Base-by-base conservation (phyloP, 306 rosid species). In the Urtica urens region DNA sequence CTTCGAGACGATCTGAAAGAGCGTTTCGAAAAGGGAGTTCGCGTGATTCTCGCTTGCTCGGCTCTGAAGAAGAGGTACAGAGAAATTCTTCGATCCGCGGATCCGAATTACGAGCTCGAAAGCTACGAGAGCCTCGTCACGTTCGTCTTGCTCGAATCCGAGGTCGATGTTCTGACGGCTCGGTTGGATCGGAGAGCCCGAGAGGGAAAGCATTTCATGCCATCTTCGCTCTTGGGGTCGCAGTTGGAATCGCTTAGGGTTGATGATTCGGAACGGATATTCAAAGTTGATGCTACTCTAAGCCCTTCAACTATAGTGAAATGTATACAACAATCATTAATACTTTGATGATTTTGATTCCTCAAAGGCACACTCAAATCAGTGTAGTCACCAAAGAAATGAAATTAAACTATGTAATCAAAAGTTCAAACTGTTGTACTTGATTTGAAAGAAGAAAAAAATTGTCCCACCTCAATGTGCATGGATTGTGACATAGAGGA, bases 161-260 rank as follows among this genome's bases (percentile, higher is more conserved):
- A 65, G 30, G 75, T 76, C 13, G 82, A 81, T 21, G 80, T 88
- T 45, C 61, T 84, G 7, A 74, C 72, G 5, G 27, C 64, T 37
- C 63, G 95, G 7, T 54, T 88, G 6, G 74, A 47, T 48, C 54
- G 64, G 48, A 72, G 96, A 71, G 81, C 69, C 19, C 71, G 68
- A 43, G 79, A 88, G 70, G 93, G 96, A 22, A 72, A 44, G 46
- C 96, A 88, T 72, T 88, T 78, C 33, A 88, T 88, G 96, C 70
- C 96, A 7, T 58, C 93, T 15, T 69, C 81, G 28, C 94, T 88
- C 65, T 51, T 81, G 66, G 79, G 74, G 39, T 85, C 95, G 51
- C 95, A 85, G 67, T 53, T 85, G 25, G 80, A 72, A 40, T 81
- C 71, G 80, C 95, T 85, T 23, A 37, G 69, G 59, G 72, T 81